Base-by-base conservation (phyloP, 192 early-diverging fungal genomes). In the Coemansia sp. region DNA sequence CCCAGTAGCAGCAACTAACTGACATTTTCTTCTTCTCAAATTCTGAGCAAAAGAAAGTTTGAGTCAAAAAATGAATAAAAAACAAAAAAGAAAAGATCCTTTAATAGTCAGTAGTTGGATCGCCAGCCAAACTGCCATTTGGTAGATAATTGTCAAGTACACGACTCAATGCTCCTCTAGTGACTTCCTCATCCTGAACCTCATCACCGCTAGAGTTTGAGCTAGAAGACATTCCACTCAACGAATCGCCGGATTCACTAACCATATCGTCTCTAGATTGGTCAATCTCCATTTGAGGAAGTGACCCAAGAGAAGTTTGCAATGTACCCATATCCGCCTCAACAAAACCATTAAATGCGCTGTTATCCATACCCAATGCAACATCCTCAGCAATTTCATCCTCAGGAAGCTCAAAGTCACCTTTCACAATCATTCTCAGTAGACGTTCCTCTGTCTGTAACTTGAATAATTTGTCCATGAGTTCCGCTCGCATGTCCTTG, bases 211-310 rank as follows among this genome's bases (percentile, higher is more conserved):
- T 74, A 4, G 74, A 61, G 19, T 26, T 23, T 1, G 62, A 69
- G 51, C 71, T 70, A 0, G 76, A 78, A 8, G 76, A 79, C 71
- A 79, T 79, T 0, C 76, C 76, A 24, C 76, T 79, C 7, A 79
- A 50, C 59, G 71, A 74, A 26, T 57, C 67, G 30, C 60, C 67
- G 21, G 62, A 65, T 23, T 69, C 73, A 49, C 58, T 65, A 7
- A 25, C 41, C 2, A n/a, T 48, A 30, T 56, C 68, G 2, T 26
- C 60, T 16, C 38, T 9, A 18, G 30, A 31, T 49, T 64, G 58
- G n/a, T 61, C 54, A 9, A 41, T 25, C 5, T 7, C 66, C 1
- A 49, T 62, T 6, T 58, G 32, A 16, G 50, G 51, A 49, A 50
- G 24, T 22, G 50, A 23, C 6, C 49, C 71, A 50, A 50, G 21